Base-by-base conservation (phyloP, 202 grass and related monocot species). In the Eragrostis tef region DNA sequence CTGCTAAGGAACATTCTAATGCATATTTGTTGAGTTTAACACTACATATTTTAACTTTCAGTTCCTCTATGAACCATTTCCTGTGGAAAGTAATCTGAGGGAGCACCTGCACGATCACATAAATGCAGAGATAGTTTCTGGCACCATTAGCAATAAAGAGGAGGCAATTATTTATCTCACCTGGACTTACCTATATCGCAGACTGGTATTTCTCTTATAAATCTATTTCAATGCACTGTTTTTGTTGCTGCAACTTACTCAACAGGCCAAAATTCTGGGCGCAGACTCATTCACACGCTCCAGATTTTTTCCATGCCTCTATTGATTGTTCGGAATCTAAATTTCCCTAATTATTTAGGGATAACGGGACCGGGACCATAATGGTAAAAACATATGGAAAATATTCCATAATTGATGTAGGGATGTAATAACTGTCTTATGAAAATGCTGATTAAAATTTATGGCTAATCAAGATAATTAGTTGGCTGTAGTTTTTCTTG, bases 41-140 rank as follows among this genome's bases (percentile, higher is more conserved):
- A 56, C 39, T 83, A 43, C 51, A 66, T 66, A 77, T 82, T 70
- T 54, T 75, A 71, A 34, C 45, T 90, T 83, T 67, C 94, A 98
- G 95, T 98, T 98, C 68, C 90, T 94, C 58, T 98, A 98, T 74
- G 95, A 98, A 84, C 92, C 92, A 60, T 98, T 98, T 79, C 95
- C 95, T 10, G 95, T 98, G 26, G 92, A 98, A 89, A 98, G 95
- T 83, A 98, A 89, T 91, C 88, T 94, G 73, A 94, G 90, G 82
- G 95, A 94, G 77, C 86, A 92, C 84, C 83, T 98, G 82, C 92
- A 94, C 59, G 87, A 98, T 83, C 95, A 98, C 85, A 98, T 94
- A 82, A 98, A 98, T 83, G 92, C 95, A 67, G 95, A 98, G 80
- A 92, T 94, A 84, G 90, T 98, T 90, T 94, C 92, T 64, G 80